These are phyloP conservation scores for Wickerhamiella sorbophila DNA, from an alignment of 805 yeast genomes.

Conservation along the genomic window DNA sequence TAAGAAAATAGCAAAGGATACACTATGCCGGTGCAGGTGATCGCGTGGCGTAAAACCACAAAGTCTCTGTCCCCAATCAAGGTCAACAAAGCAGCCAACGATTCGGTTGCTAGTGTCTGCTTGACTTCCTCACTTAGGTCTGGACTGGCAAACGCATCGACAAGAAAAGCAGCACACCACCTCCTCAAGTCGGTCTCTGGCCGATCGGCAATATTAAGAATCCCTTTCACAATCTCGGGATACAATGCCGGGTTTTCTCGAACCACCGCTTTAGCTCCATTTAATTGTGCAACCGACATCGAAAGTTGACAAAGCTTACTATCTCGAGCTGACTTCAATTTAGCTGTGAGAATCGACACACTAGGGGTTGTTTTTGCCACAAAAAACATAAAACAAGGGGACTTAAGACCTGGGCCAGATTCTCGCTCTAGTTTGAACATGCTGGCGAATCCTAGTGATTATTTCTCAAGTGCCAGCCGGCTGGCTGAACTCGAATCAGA, in stretches of 20 bases:
- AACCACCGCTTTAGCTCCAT: conserved; percentile 26
- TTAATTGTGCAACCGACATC: conserved; percentile 22
- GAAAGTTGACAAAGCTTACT: not conserved
- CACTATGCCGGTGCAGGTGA: conserved; percentile 30
- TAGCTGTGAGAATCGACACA: no score
- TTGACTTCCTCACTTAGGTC: conserved; percentile 16
- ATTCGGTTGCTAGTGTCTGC: conserved; percentile 18
- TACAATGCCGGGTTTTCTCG: conserved; percentile 24
- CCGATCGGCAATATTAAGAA: conserved; percentile 26
- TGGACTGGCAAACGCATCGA: conserved; percentile 25
- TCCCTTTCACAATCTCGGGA: conserved; percentile 25
- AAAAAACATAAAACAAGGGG: no score
- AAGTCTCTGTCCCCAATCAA: conserved; percentile 19
- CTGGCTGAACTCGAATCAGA: not conserved
- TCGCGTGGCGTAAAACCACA: conserved; percentile 25
- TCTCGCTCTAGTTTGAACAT: no score
- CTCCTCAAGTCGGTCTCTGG: conserved; percentile 22
- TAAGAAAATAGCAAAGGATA: conserved; percentile 35
- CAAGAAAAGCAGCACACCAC: conserved; percentile 27
- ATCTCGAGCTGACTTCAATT: no score
- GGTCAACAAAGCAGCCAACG: conserved; percentile 19
- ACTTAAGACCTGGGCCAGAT: no score
- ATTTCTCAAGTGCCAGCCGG: not conserved
- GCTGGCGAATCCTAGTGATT: not conserved
- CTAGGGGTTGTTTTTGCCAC: no score